Conservation (phyloP, 2,329 filamentous ascomycete genomes). For the Ophiostoma piceae region DNA sequence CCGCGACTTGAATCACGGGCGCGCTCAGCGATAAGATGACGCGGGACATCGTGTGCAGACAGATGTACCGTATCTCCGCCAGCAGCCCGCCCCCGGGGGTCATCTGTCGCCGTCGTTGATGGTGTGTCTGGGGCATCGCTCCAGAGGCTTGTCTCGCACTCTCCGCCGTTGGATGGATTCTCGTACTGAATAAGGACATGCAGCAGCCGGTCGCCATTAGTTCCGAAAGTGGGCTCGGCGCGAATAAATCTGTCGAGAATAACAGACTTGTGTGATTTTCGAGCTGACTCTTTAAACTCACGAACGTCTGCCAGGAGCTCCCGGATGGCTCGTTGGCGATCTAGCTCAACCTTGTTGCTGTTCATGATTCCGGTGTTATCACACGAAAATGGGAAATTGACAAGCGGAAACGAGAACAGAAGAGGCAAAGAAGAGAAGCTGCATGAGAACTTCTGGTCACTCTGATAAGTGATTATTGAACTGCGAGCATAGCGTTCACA, state of each 20-base stretch:
- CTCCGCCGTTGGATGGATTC: neutral
- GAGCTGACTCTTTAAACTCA: neutral
- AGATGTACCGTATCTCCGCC: neutral
- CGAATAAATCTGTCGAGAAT: neutral
- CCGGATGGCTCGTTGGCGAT: conserved; percentile 2
- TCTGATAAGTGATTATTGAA: neutral
- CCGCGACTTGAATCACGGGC: neutral
- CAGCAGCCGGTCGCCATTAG: neutral
- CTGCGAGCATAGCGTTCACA: neutral
- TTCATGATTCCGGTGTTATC: neutral
- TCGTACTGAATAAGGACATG: conserved; percentile 7
- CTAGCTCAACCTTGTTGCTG: neutral
- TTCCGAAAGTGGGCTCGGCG: neutral
- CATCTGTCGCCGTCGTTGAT: neutral
- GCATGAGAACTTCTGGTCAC: neutral
- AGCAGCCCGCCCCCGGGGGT: neutral
- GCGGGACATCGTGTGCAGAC: neutral
- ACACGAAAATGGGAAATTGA: neutral
- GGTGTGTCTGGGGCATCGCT: neutral
- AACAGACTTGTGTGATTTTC: neutral
- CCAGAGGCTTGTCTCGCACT: conserved; percentile 1
- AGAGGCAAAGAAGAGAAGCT: neutral
- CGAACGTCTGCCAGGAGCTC: neutral
- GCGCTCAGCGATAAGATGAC: neutral
- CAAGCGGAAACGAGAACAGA: neutral